A percentile compares a stretch with the other conserved stretches of the same genome.
Conservation (phyloP, 140 eudicot species). For the Flaveria floridana region DNA sequence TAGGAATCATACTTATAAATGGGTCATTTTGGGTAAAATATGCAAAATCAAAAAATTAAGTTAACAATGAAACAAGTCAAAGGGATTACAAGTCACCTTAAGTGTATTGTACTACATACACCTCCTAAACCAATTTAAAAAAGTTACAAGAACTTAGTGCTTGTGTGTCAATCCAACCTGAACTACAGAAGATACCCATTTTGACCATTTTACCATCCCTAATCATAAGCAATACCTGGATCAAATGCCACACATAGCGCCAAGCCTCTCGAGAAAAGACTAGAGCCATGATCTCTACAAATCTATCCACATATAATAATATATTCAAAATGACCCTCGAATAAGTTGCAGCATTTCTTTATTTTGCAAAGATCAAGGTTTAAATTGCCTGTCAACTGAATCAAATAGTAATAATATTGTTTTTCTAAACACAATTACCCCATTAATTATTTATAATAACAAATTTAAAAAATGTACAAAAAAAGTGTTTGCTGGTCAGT, state of each 20-base stretch:
- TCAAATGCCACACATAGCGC: constrained; percentile 97
- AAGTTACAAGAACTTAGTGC: background rate
- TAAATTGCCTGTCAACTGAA: background rate
- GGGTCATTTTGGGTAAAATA: background rate
- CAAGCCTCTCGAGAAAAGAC: constrained; percentile 92
- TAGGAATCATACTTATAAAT: background rate
- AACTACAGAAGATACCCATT: background rate
- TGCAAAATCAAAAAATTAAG: background rate
- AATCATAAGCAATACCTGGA: constrained; percentile 55
- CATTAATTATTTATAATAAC: background rate
- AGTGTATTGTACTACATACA: background rate
- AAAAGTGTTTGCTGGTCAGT: background rate
- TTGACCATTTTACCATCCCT: constrained; percentile 7
- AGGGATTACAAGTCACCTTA: background rate
- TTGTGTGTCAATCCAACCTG: background rate
- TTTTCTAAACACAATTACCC: background rate
- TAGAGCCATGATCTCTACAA: constrained; percentile 98
- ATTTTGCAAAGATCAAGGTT: too few relatives aligned
- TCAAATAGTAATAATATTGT: background rate
- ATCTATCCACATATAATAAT: constrained; percentile 45
- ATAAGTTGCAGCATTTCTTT: constrained; percentile 4
- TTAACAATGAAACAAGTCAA: background rate
- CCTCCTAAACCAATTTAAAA: background rate
- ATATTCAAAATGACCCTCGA: constrained; percentile 1
- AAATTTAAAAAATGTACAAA: background rate